phyloP scores from a whole-genome alignment of 305 asterid genomes.

The Fraxinus floribunda region DNA sequence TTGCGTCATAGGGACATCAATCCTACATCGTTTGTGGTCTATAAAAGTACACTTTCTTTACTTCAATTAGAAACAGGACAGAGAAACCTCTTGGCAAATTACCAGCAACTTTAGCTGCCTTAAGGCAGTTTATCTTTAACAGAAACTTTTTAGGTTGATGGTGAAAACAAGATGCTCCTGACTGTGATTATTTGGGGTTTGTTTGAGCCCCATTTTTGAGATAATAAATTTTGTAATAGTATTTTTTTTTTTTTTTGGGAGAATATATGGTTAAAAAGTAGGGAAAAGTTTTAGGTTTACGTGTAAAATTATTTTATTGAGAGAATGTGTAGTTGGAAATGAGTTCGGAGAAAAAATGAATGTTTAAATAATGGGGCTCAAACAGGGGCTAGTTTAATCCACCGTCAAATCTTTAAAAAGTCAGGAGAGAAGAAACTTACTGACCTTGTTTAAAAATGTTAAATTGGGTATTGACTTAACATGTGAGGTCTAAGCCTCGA shows the following conservation, averaged over 20 bases:
- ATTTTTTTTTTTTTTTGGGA: background rate
- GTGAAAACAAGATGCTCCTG: background rate
- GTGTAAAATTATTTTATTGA: background rate
- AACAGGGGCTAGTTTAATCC: background rate
- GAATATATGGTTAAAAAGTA: background rate
- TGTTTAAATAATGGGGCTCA: background rate
- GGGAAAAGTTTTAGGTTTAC: background rate
- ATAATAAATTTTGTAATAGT: background rate
- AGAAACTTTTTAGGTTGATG: background rate
- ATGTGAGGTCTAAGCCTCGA: background rate
- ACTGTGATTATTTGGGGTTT: background rate
- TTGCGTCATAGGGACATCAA: background rate
- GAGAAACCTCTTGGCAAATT: background rate
- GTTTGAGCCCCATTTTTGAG: background rate
- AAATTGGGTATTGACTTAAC: background rate
- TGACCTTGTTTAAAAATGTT: background rate
- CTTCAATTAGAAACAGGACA: background rate
- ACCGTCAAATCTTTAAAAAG: background rate
- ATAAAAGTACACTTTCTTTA: background rate
- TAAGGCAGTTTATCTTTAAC: background rate
- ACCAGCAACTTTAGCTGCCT: background rate
- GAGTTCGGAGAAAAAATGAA: background rate
- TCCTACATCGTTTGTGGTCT: background rate
- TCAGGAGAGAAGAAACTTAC: background rate
- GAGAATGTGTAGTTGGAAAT: background rate